These are phyloP conservation scores for Globisporangium takayamanum DNA, from an alignment of 352 stramenopile species.

Conservation along the genomic window DNA sequence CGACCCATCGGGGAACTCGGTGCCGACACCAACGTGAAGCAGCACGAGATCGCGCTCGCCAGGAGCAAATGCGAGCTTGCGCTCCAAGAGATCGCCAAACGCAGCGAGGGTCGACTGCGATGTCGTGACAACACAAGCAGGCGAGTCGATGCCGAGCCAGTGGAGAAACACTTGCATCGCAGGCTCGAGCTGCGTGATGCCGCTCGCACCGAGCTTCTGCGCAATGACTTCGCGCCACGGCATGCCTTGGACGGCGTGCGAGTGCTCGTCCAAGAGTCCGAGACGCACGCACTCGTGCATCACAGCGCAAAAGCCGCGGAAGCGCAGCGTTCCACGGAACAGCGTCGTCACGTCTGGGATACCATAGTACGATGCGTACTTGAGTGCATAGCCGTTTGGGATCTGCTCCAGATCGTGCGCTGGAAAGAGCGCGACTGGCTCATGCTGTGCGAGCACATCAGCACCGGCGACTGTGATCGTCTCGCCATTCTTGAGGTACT, in stretches of 20 bases:
- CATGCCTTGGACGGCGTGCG: constrained; percentile 9
- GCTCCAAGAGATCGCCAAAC: constrained; percentile 47
- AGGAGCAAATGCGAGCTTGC: constrained; percentile 45
- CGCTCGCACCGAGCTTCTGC: constrained; percentile 18
- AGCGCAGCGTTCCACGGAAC: constrained; percentile 85
- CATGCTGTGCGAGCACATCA: constrained; percentile 40
- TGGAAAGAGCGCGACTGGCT: constrained; percentile 39
- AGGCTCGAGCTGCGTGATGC: constrained; percentile 10
- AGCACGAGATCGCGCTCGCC: constrained; percentile 77
- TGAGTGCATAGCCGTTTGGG: constrained; percentile 80
- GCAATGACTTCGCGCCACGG: constrained; percentile 49
- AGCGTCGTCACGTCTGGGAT: constrained; percentile 59
- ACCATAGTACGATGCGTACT: constrained; percentile 75
- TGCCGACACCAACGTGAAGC: constrained; percentile 42
- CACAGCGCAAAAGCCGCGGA: constrained; percentile 67
- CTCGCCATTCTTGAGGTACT: constrained; percentile 45
- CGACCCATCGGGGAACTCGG: constrained; percentile 29
- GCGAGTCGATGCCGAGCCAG: constrained; percentile 27
- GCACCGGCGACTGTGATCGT: constrained; percentile 49
- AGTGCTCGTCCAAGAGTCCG: constrained; percentile 47
- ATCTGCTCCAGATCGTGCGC: constrained; percentile 75
- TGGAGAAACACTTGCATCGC: constrained; percentile 26
- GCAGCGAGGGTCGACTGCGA: constrained; percentile 27
- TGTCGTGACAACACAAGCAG: constrained; percentile 9
- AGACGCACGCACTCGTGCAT: constrained; percentile 63